These are phyloP conservation scores for Gryganskiella cystojenkinii DNA, from an alignment of 192 early-diverging fungal species.

Conservation along the genomic window DNA sequence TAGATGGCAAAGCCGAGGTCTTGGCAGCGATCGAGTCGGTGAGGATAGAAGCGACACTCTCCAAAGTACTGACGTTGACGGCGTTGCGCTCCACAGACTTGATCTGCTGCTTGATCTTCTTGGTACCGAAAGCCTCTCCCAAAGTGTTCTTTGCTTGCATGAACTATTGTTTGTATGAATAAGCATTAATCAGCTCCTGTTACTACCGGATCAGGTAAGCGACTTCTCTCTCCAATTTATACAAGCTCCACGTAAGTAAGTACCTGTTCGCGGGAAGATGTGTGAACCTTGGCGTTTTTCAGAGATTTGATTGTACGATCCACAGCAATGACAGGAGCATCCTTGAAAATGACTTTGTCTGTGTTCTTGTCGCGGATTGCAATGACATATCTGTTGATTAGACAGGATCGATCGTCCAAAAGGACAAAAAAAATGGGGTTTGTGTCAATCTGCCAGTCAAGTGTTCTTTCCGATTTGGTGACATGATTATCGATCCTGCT, in stretches of 20 bases:
- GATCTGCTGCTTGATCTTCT: slow-evolving; percentile 87
- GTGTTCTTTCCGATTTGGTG: too few relatives aligned
- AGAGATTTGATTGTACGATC: slow-evolving; percentile 77
- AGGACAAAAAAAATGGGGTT: not conserved
- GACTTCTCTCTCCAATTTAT: not conserved
- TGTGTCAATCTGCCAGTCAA: too few relatives aligned
- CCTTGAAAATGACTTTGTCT: slow-evolving; percentile 74
- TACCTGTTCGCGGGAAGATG: slow-evolving; percentile 35
- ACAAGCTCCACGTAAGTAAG: not conserved
- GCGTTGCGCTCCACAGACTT: slow-evolving; percentile 87
- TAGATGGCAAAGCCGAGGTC: slow-evolving; percentile 69
- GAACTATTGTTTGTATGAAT: slow-evolving; percentile 54
- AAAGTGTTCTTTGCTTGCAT: slow-evolving; percentile 77
- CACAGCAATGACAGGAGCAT: slow-evolving; percentile 73
- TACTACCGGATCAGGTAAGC: not conserved
- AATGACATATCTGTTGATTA: slow-evolving; percentile 73
- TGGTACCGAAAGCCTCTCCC: slow-evolving; percentile 94
- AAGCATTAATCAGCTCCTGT: not conserved
- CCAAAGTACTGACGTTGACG: slow-evolving; percentile 77
- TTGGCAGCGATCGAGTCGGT: slow-evolving; percentile 76
- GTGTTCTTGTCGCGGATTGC: slow-evolving; percentile 81
- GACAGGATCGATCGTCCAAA: not conserved
- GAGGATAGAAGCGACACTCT: slow-evolving; percentile 72
- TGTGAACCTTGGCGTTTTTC: slow-evolving; percentile 41
- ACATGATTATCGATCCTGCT: not conserved